phyloP scores from a whole-genome alignment of 2,329 filamentous ascomycete species.

The Fusarium coicis region DNA sequence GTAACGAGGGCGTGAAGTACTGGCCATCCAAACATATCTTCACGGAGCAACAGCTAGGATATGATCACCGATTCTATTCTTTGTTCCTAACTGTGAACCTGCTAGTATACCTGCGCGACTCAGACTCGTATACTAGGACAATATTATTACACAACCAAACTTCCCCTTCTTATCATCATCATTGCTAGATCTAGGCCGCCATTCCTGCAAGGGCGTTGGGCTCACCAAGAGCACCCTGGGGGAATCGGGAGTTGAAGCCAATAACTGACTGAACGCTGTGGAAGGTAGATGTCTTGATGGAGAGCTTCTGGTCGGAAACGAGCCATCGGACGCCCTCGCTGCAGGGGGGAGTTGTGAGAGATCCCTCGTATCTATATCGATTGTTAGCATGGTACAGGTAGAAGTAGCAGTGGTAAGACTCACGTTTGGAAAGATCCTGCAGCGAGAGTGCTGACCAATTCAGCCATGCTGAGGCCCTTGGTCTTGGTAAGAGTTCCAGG shows the following conservation, averaged over 20 bases:
- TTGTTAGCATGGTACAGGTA: fast-evolving
- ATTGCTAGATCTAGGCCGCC: not conserved
- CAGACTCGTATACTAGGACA: not conserved
- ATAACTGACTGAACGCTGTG: conserved; percentile 20
- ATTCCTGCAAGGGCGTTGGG: conserved; percentile 10
- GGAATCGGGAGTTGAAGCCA: conserved; percentile 27
- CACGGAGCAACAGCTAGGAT: fast-evolving
- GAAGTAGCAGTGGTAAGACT: not conserved
- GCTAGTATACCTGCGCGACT: not conserved
- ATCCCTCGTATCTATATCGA: conserved; percentile 59
- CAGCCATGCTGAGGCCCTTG: conserved; percentile 54
- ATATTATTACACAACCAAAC: not conserved
- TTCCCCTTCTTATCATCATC: not conserved
- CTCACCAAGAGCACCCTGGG: conserved; percentile 19
- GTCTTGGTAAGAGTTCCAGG: conserved; percentile 54
- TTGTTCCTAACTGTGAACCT: not conserved
- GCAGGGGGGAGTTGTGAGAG: conserved; percentile 71
- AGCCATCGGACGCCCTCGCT: conserved; percentile 67
- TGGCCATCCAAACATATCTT: not conserved
- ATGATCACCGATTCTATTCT: conserved; percentile 1
- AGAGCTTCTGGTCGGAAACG: conserved; percentile 59
- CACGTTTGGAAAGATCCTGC: conserved; percentile 48
- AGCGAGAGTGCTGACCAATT: conserved; percentile 47
- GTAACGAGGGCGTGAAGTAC: not conserved
- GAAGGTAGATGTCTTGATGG: conserved; percentile 52